phyloP scores from a whole-genome alignment of 768 basidiomycete genomes.

The Polyporus arcularius region DNA sequence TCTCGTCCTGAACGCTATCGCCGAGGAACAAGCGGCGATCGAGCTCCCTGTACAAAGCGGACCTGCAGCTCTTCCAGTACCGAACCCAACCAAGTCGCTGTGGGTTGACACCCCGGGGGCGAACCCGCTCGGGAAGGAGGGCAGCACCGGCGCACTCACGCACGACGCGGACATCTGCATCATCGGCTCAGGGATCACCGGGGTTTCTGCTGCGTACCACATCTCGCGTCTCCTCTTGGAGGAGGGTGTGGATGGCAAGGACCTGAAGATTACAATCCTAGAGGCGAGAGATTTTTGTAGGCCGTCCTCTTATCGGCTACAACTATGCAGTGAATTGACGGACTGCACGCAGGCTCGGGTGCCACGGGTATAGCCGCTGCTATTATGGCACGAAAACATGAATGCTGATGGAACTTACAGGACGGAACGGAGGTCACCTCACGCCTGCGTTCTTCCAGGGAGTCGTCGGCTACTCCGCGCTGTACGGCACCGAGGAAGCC shows the following conservation, averaged over 20 bases:
- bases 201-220: conserved; percentile 74
- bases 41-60: conserved; percentile 1
- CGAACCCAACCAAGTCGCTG: conserved; percentile 70
- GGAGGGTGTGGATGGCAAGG: conserved; percentile 10
- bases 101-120: conserved; percentile 63
- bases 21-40: conserved; percentile 20
- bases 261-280: conserved; percentile 60
- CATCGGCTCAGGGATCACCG: conserved; percentile 81
- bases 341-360: conserved; percentile 55
- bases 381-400: neutral
- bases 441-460: conserved; percentile 49
- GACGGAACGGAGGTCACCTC: conserved; percentile 80
- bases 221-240: conserved; percentile 41
- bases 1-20: conserved; percentile 21
- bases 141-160: conserved; percentile 63
- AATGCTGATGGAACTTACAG: conserved; percentile 35
- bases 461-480: conserved; percentile 41
- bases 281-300: conserved; percentile 88
- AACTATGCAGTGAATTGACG: neutral
- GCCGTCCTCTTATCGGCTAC: conserved; percentile 29
- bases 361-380: conserved; percentile 58
- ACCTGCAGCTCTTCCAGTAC: conserved; percentile 47
- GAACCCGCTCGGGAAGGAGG: conserved; percentile 67
- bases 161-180: conserved; percentile 70
- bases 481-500: conserved; percentile 58